A percentile compares a stretch with the other conserved stretches of the same genome.
Evolutionary conservation across 176 grass and related monocot genomes (phyloP).

Genomic region (Thalia dealbata): DNA sequence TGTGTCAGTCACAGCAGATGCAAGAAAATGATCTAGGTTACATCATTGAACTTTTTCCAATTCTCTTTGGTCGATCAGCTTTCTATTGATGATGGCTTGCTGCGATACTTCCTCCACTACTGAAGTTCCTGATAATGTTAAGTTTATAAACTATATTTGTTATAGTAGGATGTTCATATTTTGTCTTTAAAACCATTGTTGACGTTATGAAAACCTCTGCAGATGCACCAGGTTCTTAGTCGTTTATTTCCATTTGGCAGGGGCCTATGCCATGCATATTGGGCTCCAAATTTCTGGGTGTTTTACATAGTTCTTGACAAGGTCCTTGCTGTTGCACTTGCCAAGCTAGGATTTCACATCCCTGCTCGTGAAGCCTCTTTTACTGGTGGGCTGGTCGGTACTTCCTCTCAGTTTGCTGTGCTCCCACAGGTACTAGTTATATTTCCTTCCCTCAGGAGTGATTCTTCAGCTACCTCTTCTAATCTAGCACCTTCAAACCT

Average conservation of each 20-base stretch:
- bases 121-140: background rate
- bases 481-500: background rate
- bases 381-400: conserved; percentile 72
- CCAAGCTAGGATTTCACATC: conserved; percentile 59
- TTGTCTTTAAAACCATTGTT: background rate
- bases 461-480: background rate
- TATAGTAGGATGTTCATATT: background rate
- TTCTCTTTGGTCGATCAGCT: background rate
- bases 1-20: background rate
- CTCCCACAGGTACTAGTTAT: conserved; percentile 54
- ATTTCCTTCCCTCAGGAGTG: background rate
- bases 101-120: background rate
- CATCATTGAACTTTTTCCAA: background rate
- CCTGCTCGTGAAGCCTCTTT: conserved; percentile 75
- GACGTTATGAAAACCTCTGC: conserved; percentile 22
- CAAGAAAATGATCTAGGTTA: background rate
- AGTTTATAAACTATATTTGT: background rate
- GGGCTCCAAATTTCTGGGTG: conserved; percentile 92
- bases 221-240: conserved; percentile 68
- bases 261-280: conserved; percentile 90
- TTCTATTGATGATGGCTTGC: background rate
- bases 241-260: conserved; percentile 91
- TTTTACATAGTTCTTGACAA: conserved; percentile 96
- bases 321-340: conserved; percentile 53
- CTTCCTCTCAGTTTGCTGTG: conserved; percentile 72